Conservation (phyloP, 352 stramenopile genomes). For the Phytophthora macrochlamydospora region DNA sequence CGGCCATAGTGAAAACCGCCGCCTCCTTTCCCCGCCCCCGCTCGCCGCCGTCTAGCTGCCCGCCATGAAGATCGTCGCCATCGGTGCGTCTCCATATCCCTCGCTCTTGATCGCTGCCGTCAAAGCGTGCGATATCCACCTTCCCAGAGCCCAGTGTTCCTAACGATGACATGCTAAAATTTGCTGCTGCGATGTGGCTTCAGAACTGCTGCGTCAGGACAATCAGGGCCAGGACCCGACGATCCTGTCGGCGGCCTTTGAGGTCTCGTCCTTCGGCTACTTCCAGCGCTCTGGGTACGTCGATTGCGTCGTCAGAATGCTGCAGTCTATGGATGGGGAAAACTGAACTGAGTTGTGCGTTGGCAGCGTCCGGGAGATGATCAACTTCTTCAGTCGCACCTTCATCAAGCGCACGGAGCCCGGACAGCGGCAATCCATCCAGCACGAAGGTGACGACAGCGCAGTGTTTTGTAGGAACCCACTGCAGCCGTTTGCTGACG, state of each 20-base stretch:
- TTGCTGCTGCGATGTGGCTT: neutral
- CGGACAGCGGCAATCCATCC: conserved; percentile 97
- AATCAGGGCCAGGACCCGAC: conserved; percentile 58
- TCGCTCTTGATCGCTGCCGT: neutral
- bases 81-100: conserved; percentile 44
- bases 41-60: neutral
- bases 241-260: conserved; percentile 72
- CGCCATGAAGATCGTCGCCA: conserved; percentile 87
- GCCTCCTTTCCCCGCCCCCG: conserved; percentile 10
- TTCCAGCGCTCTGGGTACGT: conserved; percentile 84
- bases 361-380: conserved; percentile 96
- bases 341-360: no score
- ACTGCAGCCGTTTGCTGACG: neutral
- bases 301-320: neutral
- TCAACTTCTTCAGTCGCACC: conserved; percentile 99
- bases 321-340: no score
- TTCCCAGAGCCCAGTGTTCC: no score
- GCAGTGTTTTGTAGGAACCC: neutral
- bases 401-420: conserved; percentile 97
- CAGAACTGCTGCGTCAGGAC: conserved; percentile 77
- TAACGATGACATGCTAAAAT: neutral
- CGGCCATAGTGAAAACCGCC: conserved; percentile 35
- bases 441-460: conserved; percentile 91
- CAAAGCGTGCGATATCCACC: neutral
- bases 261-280: conserved; percentile 86